Conservation (phyloP, 495 filamentous ascomycete genomes). For the Aspergillus baeticus region DNA sequence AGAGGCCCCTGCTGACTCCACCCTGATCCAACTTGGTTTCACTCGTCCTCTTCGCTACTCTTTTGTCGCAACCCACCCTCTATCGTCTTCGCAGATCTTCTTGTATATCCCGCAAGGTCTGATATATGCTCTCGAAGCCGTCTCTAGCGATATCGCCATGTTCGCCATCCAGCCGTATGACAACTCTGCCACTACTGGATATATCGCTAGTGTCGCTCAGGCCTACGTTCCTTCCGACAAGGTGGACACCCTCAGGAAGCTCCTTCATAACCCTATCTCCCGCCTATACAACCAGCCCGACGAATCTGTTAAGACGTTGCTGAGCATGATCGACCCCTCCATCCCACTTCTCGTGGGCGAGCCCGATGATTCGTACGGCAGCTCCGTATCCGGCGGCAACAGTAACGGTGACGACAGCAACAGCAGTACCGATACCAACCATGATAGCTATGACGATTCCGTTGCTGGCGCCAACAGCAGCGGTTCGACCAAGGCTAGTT, state of each 20-base stretch:
- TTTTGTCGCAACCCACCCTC: slow-evolving; percentile 68
- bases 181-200: slow-evolving; percentile 65
- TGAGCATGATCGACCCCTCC: slow-evolving; percentile 77
- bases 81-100: slow-evolving; percentile 86
- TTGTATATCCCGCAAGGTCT: slow-evolving; percentile 73
- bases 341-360: slow-evolving; percentile 72
- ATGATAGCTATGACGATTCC: slow-evolving; percentile 32
- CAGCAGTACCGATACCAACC: slow-evolving; percentile 24
- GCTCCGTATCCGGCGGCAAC: slow-evolving; percentile 21
- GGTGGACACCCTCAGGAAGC: slow-evolving; percentile 59
- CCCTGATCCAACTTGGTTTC: slow-evolving; percentile 84
- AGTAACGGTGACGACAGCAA: slow-evolving; percentile 13
- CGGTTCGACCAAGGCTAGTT: slow-evolving; percentile 62
- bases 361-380: slow-evolving; percentile 35
- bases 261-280: slow-evolving; percentile 67
- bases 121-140: slow-evolving; percentile 59
- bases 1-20: slow-evolving; percentile 57
- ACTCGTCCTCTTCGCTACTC: slow-evolving; percentile 73
- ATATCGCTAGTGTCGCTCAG: slow-evolving; percentile 78
- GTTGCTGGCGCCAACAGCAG: slow-evolving; percentile 48
- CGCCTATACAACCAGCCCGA: slow-evolving; percentile 67
- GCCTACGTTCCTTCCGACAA: slow-evolving; percentile 68
- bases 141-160: slow-evolving; percentile 56
- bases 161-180: slow-evolving; percentile 75
- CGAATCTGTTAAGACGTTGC: slow-evolving; percentile 61